Conservation (phyloP, 2,329 filamentous ascomycete genomes). For the Cladosporium sp. region DNA sequence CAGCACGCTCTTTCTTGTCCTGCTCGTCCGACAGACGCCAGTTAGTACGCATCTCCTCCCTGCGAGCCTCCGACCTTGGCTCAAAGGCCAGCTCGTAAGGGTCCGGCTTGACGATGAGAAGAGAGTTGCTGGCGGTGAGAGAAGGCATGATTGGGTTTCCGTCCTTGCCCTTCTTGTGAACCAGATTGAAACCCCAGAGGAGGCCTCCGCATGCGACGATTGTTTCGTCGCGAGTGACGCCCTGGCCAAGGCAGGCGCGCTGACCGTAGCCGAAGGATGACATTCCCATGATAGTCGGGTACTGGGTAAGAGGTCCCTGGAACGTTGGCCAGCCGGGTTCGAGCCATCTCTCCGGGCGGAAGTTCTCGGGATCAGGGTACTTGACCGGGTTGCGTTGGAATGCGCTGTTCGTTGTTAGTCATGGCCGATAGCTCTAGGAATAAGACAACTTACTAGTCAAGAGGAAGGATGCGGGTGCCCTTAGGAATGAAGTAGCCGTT, state of each 20-base stretch:
- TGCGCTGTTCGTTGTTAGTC: conserved; percentile 35
- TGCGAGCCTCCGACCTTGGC: conserved; percentile 42
- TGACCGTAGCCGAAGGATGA: conserved; percentile 63
- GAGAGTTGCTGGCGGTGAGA: conserved; percentile 49
- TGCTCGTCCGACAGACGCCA: conserved; percentile 37
- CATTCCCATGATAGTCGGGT: conserved; percentile 61
- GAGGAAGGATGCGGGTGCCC: conserved; percentile 49
- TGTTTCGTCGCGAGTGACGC: conserved; percentile 58
- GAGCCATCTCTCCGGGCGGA: conserved; percentile 60
- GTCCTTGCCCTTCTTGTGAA: conserved; percentile 38
- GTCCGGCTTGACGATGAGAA: conserved; percentile 56
- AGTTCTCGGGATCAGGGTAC: conserved; percentile 62
- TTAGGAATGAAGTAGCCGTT: conserved; percentile 51
- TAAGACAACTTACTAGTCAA: conserved; percentile 43
- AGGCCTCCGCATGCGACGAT: conserved; percentile 50
- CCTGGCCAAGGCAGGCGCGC: conserved; percentile 59
- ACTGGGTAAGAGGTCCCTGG: conserved; percentile 60
- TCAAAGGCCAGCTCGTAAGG: conserved; percentile 53
- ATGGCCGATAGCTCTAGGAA: not conserved
- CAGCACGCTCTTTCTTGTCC: conserved; percentile 33
- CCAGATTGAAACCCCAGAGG: conserved; percentile 45
- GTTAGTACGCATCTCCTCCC: conserved; percentile 35
- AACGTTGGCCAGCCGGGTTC: conserved; percentile 61
- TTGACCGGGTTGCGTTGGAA: conserved; percentile 55
- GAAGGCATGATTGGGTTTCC: conserved; percentile 33